Evolutionary conservation across 2,329 filamentous ascomycete species (phyloP), one percentile per base, ranked within the genome.

Genomic region (Elsinoe fawcettii): DNA sequence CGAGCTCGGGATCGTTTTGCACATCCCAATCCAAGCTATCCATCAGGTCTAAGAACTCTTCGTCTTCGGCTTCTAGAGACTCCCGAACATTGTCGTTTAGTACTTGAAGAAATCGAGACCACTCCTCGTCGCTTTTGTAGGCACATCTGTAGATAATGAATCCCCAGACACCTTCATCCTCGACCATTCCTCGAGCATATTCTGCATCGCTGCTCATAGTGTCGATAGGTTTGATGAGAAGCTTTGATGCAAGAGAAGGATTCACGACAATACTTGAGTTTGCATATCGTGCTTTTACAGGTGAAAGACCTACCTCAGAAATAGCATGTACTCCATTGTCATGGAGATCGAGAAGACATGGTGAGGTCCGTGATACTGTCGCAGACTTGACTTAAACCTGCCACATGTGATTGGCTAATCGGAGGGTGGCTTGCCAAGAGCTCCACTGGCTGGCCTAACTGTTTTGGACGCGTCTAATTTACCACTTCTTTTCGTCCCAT

Each of bases 151-250:
- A 51, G 9, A 49, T 34, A 7, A 51, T 9, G 16, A 51, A 51
- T 1, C 46, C 46, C 46, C 46, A 51, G 23, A 34, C n/a, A n/a
- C 46, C 46, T n/a, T 51, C 46, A 2, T 51, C 46, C n/a, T 51
- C 46, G 4, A 34, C 46, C 4, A 51, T 34, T 18, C 34, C 46
- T 27, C 46, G 46, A 18, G 46, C 46, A 22, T 51, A 51, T 16
- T 51, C 46, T 51, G 46, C 46, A 9, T 51, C 46, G 27, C 46
- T 51, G 18, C 46, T 51, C 46, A 51, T 51, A 11, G 46, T 20
- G 23, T 5, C 9, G 34, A 12, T 32, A 32, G 12, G 30, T 12
- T 32, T 6, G 30, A 32, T 6, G 5, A 32, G 30, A n/a, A n/a
- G n/a, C n/a, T n/a, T n/a, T n/a, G n/a, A n/a, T n/a, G n/a, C n/a